Evolutionary conservation across 768 basidiomycete genomes (phyloP), one percentile per base, ranked within the genome.

Genomic region (Naganishia vaughanmartiniae): DNA sequence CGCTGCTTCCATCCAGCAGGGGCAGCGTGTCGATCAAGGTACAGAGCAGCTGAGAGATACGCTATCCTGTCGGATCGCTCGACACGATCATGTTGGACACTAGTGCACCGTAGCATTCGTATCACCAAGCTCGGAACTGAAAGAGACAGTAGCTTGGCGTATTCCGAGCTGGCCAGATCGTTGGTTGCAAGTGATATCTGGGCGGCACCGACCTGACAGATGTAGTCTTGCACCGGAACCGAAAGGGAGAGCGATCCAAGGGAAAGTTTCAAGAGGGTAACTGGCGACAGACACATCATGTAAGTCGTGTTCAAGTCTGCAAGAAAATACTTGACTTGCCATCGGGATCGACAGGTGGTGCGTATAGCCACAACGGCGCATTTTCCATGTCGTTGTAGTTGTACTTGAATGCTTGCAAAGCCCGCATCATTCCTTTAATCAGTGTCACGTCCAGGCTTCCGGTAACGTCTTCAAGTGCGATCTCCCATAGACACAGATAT

Each of bases 401-500:
- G 72, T 87, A 77, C 9, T 84, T 84, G 72, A 96, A 89, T 0
- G 87, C 84, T 46, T 84, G 82, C 4, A 83, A 80, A 26, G 87
- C 87, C 6, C 87, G 84, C 11, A 81, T 78, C 15, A 93, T 74
- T 19, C 85, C 73, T 71, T 83, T 82, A 6, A 82, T 82, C 73
- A 51, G 34, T 91, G 86, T 19, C 81, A 77, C 10, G 88, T 86
- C 1, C 88, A 85, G 24, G 89, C 46, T 33, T 48, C 70, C 70
- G 0, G 30, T 14, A 12, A 71, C 6, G 28, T 66, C 57, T 7
- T 92, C 92, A 21, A 93, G 42, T n/a, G 82, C 82, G 54, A 94
- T 86, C 76, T 95, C 92, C 95, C 95, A 98, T 17, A 96, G 86
- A 77, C 94, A 97, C 6, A 95, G 83, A 76, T 98, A 98, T 0